phyloP scores from a whole-genome alignment of 2,329 filamentous ascomycete species.

The Aspergillus arachidicola region DNA sequence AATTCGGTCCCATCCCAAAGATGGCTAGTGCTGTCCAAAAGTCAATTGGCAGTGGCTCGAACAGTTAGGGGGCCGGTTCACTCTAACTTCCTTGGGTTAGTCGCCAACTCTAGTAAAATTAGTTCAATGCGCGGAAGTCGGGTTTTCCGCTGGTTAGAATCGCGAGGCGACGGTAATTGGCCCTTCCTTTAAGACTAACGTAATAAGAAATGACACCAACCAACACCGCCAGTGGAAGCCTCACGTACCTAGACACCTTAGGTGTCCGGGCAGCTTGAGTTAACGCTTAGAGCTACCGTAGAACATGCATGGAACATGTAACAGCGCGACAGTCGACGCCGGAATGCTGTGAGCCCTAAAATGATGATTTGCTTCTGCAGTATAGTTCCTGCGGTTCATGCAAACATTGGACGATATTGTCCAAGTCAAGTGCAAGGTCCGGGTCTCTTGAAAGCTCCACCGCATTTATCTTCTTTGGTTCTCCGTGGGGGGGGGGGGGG shows the following conservation, averaged over 20 bases:
- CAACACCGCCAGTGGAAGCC: neutral
- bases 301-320: constrained; percentile 44
- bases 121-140: constrained; percentile 22
- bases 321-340: constrained; percentile 14
- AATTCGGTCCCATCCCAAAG: constrained; percentile 15
- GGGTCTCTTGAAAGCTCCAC: neutral
- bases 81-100: neutral
- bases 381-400: neutral
- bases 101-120: constrained; percentile 3
- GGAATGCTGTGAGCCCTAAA: neutral
- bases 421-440: neutral
- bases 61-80: constrained; percentile 11
- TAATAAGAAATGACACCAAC: constrained; percentile 19
- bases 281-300: constrained; percentile 33
- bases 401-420: neutral
- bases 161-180: constrained; percentile 16
- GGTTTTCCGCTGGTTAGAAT: constrained; percentile 23
- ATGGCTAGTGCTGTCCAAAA: constrained; percentile 18
- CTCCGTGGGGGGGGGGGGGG: neutral
- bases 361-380: constrained; percentile 8
- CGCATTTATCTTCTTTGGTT: neutral
- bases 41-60: constrained; percentile 18
- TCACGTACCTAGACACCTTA: constrained; percentile 4
- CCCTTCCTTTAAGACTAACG: constrained; percentile 12
- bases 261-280: constrained; percentile 5